Conservation (phyloP, 805 yeast species). For the Brettanomyces sp. region DNA sequence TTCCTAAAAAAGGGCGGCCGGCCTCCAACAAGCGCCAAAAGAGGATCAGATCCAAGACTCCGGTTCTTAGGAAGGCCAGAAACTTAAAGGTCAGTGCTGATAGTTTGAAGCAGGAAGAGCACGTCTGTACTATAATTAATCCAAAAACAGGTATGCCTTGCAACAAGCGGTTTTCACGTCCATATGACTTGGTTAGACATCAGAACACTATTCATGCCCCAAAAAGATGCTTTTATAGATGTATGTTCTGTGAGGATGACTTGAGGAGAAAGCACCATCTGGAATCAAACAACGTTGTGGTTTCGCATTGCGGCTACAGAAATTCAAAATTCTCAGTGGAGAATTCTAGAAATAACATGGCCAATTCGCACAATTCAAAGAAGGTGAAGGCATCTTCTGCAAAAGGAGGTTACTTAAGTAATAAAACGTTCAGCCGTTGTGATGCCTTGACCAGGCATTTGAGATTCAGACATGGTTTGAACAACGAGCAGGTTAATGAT, state of each 20-base stretch:
- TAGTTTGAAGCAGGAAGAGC: conserved; percentile 22
- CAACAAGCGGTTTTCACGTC: conserved; percentile 78
- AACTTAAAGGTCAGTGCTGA: background rate
- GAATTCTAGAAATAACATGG: conserved; percentile 21
- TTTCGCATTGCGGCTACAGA: conserved; percentile 18
- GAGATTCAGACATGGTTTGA: conserved; percentile 77
- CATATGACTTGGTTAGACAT: conserved; percentile 89
- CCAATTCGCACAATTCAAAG: conserved; percentile 26
- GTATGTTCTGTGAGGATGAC: conserved; percentile 75
- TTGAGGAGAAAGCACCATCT: conserved; percentile 35
- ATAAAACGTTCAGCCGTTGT: conserved; percentile 80
- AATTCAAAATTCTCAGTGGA: conserved; percentile 17
- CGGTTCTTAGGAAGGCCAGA: background rate
- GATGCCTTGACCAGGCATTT: conserved; percentile 93
- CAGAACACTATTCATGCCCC: conserved; percentile 94
- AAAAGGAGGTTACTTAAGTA: conserved; percentile 21
- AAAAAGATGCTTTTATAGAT: conserved; percentile 74
- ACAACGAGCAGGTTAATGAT: conserved; percentile 56
- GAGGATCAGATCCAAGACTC: background rate
- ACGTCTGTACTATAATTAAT: conserved; percentile 50
- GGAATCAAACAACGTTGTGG: conserved; percentile 39
- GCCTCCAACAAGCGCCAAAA: background rate
- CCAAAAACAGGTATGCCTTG: conserved; percentile 59
- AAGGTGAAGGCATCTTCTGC: conserved; percentile 26
- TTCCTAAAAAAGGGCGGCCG: background rate